phyloP scores from a whole-genome alignment of 192 early-diverging fungal genomes.

The Entomortierella chlamydospora region DNA sequence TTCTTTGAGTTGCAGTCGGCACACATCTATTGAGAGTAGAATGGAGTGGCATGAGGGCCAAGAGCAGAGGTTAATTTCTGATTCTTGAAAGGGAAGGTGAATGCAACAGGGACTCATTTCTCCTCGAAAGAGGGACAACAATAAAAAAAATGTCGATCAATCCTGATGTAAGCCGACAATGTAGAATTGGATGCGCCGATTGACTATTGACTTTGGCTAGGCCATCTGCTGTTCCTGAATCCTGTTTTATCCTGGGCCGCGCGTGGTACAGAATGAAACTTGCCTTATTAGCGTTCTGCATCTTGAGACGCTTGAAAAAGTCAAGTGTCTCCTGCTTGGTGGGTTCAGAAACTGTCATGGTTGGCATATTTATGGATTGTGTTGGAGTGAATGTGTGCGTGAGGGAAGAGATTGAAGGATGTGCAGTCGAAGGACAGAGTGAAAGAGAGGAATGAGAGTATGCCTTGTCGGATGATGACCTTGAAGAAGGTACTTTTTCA shows the following conservation, averaged over 20 bases:
- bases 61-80: not conserved
- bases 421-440: constrained; percentile 4
- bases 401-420: not conserved
- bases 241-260: not conserved
- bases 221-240: constrained; percentile 1
- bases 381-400: not conserved
- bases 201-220: not conserved
- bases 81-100: not conserved
- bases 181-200: too few species aligned
- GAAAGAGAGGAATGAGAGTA: not conserved
- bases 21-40: constrained; percentile 70
- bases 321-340: constrained; percentile 61
- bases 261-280: not conserved
- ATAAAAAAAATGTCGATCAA: too few species aligned
- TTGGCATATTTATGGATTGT: constrained; percentile 18
- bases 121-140: too few species aligned
- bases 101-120: not conserved
- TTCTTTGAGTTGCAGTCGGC: constrained; percentile 97
- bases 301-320: constrained; percentile 62
- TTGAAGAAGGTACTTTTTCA: too few species aligned
- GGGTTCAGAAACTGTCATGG: constrained; percentile 51
- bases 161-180: too few species aligned
- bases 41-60: not conserved
- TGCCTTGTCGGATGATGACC: not conserved
- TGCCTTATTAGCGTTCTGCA: constrained; percentile 66